Evolutionary conservation across 768 basidiomycete genomes (phyloP).

Genomic region (Lactarius tabidus): DNA sequence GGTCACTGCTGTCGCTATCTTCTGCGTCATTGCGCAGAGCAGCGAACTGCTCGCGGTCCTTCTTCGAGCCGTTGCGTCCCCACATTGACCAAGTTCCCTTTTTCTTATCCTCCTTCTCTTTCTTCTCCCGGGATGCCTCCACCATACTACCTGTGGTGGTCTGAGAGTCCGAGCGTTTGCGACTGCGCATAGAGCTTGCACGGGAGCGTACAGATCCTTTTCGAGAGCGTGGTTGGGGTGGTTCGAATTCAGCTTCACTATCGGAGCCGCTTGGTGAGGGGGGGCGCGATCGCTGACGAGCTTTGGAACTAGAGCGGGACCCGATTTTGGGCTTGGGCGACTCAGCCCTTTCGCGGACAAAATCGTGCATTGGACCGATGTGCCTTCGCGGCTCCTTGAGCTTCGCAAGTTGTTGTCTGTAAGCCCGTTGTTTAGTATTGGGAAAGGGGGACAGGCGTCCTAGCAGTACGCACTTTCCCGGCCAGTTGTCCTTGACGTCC

Average conservation of each 20-base stretch:
- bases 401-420: slow-evolving; percentile 16
- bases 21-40: slow-evolving; percentile 47
- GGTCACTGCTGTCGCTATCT: slow-evolving; percentile 33
- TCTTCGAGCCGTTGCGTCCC: slow-evolving; percentile 21
- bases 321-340: slow-evolving; percentile 16
- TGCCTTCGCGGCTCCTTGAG: slow-evolving; percentile 17
- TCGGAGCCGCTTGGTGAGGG: slow-evolving; percentile 4
- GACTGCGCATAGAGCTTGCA: slow-evolving; percentile 43
- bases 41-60: slow-evolving; percentile 46
- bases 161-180: slow-evolving; percentile 60
- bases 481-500: slow-evolving; percentile 67
- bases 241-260: slow-evolving; percentile 12
- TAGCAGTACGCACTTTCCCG: slow-evolving; percentile 47
- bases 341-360: slow-evolving; percentile 14
- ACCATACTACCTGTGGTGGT: slow-evolving; percentile 38
- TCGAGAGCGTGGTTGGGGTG: slow-evolving; percentile 22
- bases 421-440: background rate
- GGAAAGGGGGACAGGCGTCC: background rate
- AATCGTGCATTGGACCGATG: slow-evolving; percentile 24
- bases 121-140: slow-evolving; percentile 35
- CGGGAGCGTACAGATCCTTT: slow-evolving; percentile 36
- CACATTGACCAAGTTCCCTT: slow-evolving; percentile 37
- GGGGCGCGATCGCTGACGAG: slow-evolving; percentile 13
- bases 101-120: slow-evolving; percentile 56
- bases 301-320: slow-evolving; percentile 17